These are phyloP conservation scores for Populus trichocarpa DNA, from an alignment of 441 rosid species.

Conservation along the genomic window DNA sequence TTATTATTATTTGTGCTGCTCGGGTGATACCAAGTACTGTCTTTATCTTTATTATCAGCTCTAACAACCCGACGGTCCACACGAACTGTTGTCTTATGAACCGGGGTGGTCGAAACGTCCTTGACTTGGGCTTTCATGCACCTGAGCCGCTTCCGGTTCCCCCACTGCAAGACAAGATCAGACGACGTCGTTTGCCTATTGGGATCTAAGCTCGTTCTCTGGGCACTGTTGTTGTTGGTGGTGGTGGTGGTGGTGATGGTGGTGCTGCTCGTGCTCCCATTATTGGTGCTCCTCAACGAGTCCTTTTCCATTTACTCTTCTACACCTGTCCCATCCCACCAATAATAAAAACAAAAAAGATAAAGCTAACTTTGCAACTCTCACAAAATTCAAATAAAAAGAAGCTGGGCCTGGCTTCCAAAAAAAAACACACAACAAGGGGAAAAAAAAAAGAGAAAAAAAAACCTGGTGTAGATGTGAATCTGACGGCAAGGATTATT, in stretches of 20 bases:
- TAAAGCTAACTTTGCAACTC: constrained; percentile 3
- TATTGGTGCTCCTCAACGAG: constrained; percentile 27
- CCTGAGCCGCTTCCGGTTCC: constrained; percentile 60
- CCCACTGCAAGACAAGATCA: constrained; percentile 64
- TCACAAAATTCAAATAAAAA: constrained; percentile 17
- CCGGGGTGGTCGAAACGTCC: constrained; percentile 38
- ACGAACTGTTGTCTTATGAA: constrained; percentile 44
- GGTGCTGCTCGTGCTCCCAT: constrained; percentile 2
- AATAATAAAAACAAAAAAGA: not conserved
- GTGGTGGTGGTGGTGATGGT: not conserved
- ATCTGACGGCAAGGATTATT: constrained; percentile 11
- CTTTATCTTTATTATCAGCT: constrained; percentile 32
- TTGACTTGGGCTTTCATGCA: constrained; percentile 62
- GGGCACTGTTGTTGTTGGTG: constrained; percentile 19
- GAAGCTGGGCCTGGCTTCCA: not conserved
- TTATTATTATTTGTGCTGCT: constrained; percentile 10
- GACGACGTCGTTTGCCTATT: constrained; percentile 36
- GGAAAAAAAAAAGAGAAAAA: too few relatives aligned
- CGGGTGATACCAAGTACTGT: constrained; percentile 28
- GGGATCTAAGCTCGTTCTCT: constrained; percentile 36
- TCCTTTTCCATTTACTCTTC: constrained; percentile 46
- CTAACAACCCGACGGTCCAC: constrained; percentile 51
- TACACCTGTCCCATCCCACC: constrained; percentile 36
- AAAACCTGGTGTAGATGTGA: not conserved
- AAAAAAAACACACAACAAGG: not conserved